Base-by-base conservation (phyloP, 164 flowering plant species). In the Platanus orientalis region DNA sequence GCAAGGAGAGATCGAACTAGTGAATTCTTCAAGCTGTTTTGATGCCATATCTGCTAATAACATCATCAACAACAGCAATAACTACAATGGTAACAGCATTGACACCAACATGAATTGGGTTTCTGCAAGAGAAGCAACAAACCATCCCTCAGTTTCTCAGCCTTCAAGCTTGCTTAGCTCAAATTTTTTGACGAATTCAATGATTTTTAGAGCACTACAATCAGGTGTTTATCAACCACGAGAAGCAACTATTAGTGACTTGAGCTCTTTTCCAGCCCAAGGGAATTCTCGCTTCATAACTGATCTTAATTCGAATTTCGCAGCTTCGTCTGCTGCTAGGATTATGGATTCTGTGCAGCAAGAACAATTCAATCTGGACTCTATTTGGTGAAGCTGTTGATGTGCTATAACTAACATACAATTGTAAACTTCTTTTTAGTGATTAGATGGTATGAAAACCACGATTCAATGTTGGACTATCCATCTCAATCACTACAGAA, bases 131-230 rank as follows among this genome's bases (percentile, higher is more conserved):
- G 76, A 65, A 56, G 62, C 32, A 39, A 30, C 65, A 45, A 70
- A 45, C 59, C 66, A 75, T 59, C 75, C 76, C 2, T 44, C 72
- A 11, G 70, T 76, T 7, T 20, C 79, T 27, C 83, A 85, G 86
- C 80, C 86, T 40, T 63, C 86, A 17, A 72, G 69, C 72, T 68
- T 84, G 55, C 57, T 81, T 11, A 69, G 54, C 62, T 60, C 92
- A 7, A 79, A 75, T 62, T 58, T 75, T 23, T 66, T 84, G 3
- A 57, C 81, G 63, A 83, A 86, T 74, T 80, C 92, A 2, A 63
- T 80, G 67, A 75, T 89, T 25, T 65, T 86, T 23, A 86, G 73
- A 74, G 92, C 89, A 57, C 64, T 86, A 27, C 96, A 86, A 54
- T 69, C 80, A 1, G 75, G 79, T 32, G 66, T 57, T 58, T 66